phyloP scores from a whole-genome alignment of 176 grass and related monocot genomes.

The Aegilops umbellulata region DNA sequence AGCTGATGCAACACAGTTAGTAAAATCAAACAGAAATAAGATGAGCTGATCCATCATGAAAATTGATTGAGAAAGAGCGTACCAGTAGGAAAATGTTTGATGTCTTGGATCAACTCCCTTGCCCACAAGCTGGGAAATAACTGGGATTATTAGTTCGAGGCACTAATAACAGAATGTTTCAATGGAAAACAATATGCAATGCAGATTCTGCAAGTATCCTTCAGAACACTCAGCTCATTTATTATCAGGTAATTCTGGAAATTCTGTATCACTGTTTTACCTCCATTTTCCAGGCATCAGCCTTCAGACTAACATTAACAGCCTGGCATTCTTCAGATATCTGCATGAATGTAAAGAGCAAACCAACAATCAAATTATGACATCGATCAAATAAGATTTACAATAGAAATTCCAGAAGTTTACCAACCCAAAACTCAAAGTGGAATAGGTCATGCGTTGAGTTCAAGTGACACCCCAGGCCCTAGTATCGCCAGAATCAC shows the following conservation, averaged over 20 bases:
- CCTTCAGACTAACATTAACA: conserved; percentile 83
- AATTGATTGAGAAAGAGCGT: conserved; percentile 26
- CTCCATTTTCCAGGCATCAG: conserved; percentile 71
- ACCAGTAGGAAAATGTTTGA: conserved; percentile 86
- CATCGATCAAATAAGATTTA: conserved; percentile 7
- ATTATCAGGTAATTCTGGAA: background rate
- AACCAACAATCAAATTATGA: conserved; percentile 18
- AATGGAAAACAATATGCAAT: conserved; percentile 1
- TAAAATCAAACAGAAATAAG: conserved; percentile 12
- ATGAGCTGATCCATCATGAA: background rate
- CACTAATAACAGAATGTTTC: conserved; percentile 2
- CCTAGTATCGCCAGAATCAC: conserved; percentile 44
- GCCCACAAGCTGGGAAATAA: conserved; percentile 54
- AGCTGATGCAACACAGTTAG: conserved; percentile 50
- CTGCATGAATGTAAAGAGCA: conserved; percentile 39
- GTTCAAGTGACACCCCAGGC: conserved; percentile 80
- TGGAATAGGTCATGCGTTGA: conserved; percentile 84
- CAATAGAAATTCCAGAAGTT: conserved; percentile 44
- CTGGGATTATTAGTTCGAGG: conserved; percentile 10
- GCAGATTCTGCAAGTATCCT: background rate
- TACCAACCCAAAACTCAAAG: conserved; percentile 96
- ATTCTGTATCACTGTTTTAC: conserved; percentile 27
- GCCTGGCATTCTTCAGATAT: conserved; percentile 78
- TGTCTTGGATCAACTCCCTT: conserved; percentile 82
- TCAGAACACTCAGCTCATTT: background rate